phyloP scores from a whole-genome alignment of 257 asterid species.

The Nicotiana tabacum region DNA sequence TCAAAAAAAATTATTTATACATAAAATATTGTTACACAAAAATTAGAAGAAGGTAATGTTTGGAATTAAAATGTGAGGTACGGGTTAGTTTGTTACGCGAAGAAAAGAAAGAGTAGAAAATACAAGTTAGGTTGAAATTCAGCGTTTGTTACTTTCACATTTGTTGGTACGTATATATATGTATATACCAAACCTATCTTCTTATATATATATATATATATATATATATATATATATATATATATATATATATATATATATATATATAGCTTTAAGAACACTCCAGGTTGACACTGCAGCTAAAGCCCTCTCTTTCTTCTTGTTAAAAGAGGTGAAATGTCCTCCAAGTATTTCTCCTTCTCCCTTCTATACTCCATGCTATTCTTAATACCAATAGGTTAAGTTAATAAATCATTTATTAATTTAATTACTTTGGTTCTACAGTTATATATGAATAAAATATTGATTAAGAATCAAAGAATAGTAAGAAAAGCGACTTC shows the following conservation, averaged over 20 bases:
- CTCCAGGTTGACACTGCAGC: slow-evolving; percentile 58
- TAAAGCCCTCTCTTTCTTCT: slow-evolving; percentile 17
- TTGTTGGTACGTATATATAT: slow-evolving; percentile 44
- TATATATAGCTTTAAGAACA: slow-evolving; percentile 44
- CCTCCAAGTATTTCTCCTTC: slow-evolving; percentile 38
- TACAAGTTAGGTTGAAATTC: slow-evolving; percentile 19
- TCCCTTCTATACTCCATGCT: slow-evolving; percentile 55
- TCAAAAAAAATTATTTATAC: no score
- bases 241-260: slow-evolving; percentile 9
- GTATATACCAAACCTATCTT: background rate
- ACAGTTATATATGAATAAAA: background rate
- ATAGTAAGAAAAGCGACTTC: background rate
- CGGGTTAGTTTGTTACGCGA: background rate
- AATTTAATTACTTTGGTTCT: background rate
- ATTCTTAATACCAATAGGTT: background rate
- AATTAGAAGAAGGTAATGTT: no score
- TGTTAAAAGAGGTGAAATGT: slow-evolving; percentile 65
- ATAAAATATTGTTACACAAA: no score
- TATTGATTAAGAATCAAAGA: background rate
- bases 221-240: background rate
- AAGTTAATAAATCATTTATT: background rate
- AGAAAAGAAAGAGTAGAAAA: slow-evolving; percentile 4
- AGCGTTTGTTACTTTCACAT: slow-evolving; percentile 45
- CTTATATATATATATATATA: background rate
- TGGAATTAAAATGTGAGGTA: no score